Evolutionary conservation across 768 basidiomycete species (phyloP).

Genomic region (Lentinula boryana): DNA sequence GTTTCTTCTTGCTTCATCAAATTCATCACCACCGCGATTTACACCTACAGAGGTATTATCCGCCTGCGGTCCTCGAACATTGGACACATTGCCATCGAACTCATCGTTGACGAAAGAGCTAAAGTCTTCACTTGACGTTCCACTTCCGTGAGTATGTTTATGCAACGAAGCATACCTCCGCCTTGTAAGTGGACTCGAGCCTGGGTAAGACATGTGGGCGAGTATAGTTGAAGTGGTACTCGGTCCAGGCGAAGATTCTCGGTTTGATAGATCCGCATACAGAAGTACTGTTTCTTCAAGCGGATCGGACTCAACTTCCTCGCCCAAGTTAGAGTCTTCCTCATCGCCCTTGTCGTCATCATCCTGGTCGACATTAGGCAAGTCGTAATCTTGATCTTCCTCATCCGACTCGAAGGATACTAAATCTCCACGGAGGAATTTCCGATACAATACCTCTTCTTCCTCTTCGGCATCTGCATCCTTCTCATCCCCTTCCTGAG

Average conservation of each 20-base stretch:
- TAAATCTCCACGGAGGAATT: slow-evolving; percentile 57
- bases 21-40: neutral
- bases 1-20: slow-evolving; percentile 19
- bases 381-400: slow-evolving; percentile 20
- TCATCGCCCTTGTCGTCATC: slow-evolving; percentile 15
- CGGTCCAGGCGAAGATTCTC: slow-evolving; percentile 21
- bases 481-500: neutral
- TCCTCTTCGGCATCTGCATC: slow-evolving; percentile 13
- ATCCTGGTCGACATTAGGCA: slow-evolving; percentile 15
- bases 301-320: slow-evolving; percentile 21
- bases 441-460: slow-evolving; percentile 38
- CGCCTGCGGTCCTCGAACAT: neutral
- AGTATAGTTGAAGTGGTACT: slow-evolving; percentile 38
- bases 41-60: neutral
- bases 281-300: slow-evolving; percentile 40
- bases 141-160: slow-evolving; percentile 4
- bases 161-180: slow-evolving; percentile 36
- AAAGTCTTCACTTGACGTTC: neutral
- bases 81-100: neutral
- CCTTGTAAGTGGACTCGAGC: slow-evolving; percentile 42
- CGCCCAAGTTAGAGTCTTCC: neutral
- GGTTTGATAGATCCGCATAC: slow-evolving; percentile 43
- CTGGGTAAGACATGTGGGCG: slow-evolving; percentile 45
- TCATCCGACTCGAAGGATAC: slow-evolving; percentile 34
- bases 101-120: neutral